Conservation (phyloP, 2,329 filamentous ascomycete species). For the Raffaelea deltoideospora region DNA sequence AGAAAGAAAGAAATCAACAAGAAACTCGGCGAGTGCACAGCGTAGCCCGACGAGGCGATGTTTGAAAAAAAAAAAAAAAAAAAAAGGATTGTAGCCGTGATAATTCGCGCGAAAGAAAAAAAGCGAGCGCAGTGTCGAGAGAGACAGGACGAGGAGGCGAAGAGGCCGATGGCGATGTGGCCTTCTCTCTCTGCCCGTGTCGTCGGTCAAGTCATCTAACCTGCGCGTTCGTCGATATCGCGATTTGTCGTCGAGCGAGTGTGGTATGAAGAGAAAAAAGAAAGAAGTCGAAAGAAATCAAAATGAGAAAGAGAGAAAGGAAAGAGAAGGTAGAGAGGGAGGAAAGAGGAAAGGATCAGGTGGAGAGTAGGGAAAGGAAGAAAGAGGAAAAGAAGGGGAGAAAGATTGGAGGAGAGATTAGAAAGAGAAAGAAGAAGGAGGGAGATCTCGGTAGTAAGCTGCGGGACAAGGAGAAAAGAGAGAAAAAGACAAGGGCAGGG, state of each 20-base stretch:
- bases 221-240: conserved; percentile 16
- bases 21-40: neutral
- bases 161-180: conserved; percentile 15
- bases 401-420: neutral
- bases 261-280: conserved; percentile 11
- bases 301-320: no score
- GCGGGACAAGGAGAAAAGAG: no score
- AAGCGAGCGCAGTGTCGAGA: neutral
- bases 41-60: neutral
- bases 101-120: no score
- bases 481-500: no score
- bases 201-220: conserved; percentile 30
- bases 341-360: conserved; percentile 10
- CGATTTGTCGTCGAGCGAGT: conserved; percentile 14
- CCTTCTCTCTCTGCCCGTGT: conserved; percentile 15
- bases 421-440: neutral
- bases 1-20: neutral
- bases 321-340: conserved; percentile 9
- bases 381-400: neutral
- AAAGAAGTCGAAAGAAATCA: no score
- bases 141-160: neutral
- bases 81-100: no score
- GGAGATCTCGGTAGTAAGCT: neutral
- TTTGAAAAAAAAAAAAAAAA: no score
- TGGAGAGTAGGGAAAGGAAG: conserved; percentile 11